Percentiles rank a stretch among this genome's conserved stretches.
Conservation (phyloP, 2,329 filamentous ascomycete genomes). For the Trichoderma hamatum region DNA sequence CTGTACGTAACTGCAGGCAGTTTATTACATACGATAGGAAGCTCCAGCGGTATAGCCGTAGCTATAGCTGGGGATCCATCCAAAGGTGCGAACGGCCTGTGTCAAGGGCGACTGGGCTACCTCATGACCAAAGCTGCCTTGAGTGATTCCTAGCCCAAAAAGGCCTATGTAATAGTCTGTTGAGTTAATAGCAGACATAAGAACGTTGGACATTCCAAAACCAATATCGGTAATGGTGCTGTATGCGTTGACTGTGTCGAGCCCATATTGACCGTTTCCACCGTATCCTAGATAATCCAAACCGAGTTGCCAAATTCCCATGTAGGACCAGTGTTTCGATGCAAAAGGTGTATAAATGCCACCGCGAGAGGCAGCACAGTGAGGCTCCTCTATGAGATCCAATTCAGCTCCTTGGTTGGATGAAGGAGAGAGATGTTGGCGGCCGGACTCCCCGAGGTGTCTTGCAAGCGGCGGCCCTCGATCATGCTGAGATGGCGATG, state of each 20-base stretch:
- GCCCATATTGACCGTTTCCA: constrained; percentile 67
- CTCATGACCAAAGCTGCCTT: constrained; percentile 54
- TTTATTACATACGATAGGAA: constrained; percentile 61
- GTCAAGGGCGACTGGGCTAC: constrained; percentile 56
- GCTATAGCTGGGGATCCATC: constrained; percentile 69
- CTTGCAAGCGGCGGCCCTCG: background rate
- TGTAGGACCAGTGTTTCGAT: constrained; percentile 61
- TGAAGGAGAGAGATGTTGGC: background rate
- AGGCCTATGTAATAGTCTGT: constrained; percentile 58
- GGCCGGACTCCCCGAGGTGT: background rate
- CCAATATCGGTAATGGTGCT: constrained; percentile 43
- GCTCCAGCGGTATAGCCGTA: constrained; percentile 78
- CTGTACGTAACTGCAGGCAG: too few relatives aligned
- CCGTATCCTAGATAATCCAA: constrained; percentile 59
- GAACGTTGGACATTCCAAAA: constrained; percentile 49
- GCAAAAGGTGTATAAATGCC: constrained; percentile 56
- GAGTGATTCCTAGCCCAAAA: constrained; percentile 59
- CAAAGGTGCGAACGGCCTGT: constrained; percentile 60
- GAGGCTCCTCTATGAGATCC: constrained; percentile 45
- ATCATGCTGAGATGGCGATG: constrained; percentile 32
- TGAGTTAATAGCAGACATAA: constrained; percentile 58
- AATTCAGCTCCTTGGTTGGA: constrained; percentile 30
- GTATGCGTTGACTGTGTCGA: constrained; percentile 51
- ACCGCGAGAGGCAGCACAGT: constrained; percentile 61
- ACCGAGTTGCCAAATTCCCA: constrained; percentile 64